Evolutionary conservation across 179 eudicot species (phyloP).

Genomic region (Silene coronaria): DNA sequence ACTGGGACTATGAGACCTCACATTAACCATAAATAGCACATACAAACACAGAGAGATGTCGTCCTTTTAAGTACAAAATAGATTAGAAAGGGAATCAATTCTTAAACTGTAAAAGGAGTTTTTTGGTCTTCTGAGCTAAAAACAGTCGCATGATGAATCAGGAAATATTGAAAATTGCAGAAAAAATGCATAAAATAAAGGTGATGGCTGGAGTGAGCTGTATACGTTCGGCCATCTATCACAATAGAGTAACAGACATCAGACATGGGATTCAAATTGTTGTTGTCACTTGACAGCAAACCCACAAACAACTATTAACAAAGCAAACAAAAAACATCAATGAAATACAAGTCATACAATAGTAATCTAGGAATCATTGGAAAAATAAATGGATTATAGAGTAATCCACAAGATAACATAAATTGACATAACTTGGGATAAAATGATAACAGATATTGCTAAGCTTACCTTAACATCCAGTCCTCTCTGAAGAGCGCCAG

Average conservation of each 20-base stretch:
- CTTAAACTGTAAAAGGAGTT: not conserved
- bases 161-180: not conserved
- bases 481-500: constrained; percentile 76
- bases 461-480: constrained; percentile 72
- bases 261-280: not conserved
- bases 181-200: not conserved
- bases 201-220: not conserved
- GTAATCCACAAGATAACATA: not conserved
- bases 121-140: constrained; percentile 1
- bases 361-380: not conserved
- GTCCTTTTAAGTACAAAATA: not conserved
- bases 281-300: not conserved
- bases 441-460: not conserved
- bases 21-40: not conserved
- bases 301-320: not conserved
- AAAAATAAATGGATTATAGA: not conserved
- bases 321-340: not conserved
- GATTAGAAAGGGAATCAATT: not conserved
- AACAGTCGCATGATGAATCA: not conserved
- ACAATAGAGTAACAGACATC: not conserved
- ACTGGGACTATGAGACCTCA: not conserved
- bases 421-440: not conserved
- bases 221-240: not conserved
- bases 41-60: not conserved
- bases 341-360: not conserved